Conservation (phyloP, 1,284 basidiomycete species). For the Malassezia restricta region DNA sequence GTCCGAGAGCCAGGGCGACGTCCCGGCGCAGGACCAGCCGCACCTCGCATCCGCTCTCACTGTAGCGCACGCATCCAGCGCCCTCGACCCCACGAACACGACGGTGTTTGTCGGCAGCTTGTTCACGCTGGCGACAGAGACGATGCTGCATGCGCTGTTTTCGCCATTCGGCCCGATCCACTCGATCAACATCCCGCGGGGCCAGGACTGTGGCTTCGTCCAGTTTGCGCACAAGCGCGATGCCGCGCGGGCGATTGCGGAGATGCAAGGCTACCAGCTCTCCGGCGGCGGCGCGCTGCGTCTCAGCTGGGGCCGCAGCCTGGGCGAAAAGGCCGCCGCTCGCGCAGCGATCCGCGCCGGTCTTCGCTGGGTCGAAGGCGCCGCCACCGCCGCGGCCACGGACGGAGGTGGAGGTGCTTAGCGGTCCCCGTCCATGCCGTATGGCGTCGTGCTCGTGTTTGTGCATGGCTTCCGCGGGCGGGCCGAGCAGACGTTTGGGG, state of each 20-base stretch:
- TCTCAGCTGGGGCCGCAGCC: conserved; percentile 70
- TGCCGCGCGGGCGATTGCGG: conserved; percentile 80
- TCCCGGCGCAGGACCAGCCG: background rate
- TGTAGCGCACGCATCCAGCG: conserved; percentile 15
- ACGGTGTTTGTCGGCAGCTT: conserved; percentile 45
- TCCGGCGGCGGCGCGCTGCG: conserved; percentile 64
- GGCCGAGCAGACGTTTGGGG: conserved; percentile 62
- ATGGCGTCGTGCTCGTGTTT: conserved; percentile 8
- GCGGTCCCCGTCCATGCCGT: background rate
- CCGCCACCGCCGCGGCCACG: background rate
- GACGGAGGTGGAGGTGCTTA: background rate
- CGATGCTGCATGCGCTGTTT: conserved; percentile 39
- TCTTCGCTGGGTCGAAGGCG: conserved; percentile 15
- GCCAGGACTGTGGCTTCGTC: conserved; percentile 89
- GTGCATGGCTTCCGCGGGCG: conserved; percentile 52
- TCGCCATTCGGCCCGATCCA: conserved; percentile 41
- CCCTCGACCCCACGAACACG: conserved; percentile 41
- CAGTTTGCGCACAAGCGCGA: conserved; percentile 83
- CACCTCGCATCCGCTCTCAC: conserved; percentile 6
- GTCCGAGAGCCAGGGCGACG: conserved; percentile 11
- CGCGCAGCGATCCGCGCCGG: conserved; percentile 26
- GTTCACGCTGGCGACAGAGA: conserved; percentile 38
- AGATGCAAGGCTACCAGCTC: conserved; percentile 89
- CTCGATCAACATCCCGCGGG: conserved; percentile 76
- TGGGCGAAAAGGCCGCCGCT: conserved; percentile 44